phyloP scores from a whole-genome alignment of 2,329 filamentous ascomycete genomes.

The Penicillium psychrosexuale region DNA sequence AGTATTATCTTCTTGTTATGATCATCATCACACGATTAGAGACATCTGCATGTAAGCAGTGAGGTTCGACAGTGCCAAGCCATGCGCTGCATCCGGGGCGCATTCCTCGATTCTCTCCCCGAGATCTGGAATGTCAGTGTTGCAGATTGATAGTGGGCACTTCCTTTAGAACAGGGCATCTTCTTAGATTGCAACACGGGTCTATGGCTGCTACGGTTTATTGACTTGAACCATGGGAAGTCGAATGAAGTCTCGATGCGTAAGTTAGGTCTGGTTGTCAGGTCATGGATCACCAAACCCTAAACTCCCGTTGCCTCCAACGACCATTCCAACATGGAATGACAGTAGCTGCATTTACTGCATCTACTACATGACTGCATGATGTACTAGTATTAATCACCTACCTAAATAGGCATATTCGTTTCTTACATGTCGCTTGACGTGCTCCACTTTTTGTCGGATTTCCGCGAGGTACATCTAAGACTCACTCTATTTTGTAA shows the following conservation, averaged over 20 bases:
- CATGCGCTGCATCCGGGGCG: conserved; percentile 6
- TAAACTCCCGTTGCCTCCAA: background rate
- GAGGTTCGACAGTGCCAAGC: conserved; percentile 6
- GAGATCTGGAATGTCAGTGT: conserved; percentile 8
- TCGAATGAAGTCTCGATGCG: background rate
- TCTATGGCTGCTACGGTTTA: background rate
- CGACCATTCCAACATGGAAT: conserved; percentile 1
- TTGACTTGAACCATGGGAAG: background rate
- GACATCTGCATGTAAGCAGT: conserved; percentile 1
- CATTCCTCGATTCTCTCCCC: conserved; percentile 1
- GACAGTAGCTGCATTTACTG: background rate
- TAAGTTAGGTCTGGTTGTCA: background rate
- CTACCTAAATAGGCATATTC: background rate
- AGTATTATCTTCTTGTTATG: background rate
- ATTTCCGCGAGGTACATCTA: conserved; percentile 2
- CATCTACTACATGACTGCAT: background rate
- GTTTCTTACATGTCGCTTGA: background rate
- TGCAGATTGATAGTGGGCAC: background rate
- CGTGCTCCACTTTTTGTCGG: conserved; percentile 7
- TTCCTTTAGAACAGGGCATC: background rate
- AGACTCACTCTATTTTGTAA: background rate
- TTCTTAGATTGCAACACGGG: background rate
- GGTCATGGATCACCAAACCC: background rate
- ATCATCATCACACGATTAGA: background rate
- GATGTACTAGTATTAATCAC: background rate